Conservation (phyloP, 2,329 filamentous ascomycete species). For the Botryotinia calthae region DNA sequence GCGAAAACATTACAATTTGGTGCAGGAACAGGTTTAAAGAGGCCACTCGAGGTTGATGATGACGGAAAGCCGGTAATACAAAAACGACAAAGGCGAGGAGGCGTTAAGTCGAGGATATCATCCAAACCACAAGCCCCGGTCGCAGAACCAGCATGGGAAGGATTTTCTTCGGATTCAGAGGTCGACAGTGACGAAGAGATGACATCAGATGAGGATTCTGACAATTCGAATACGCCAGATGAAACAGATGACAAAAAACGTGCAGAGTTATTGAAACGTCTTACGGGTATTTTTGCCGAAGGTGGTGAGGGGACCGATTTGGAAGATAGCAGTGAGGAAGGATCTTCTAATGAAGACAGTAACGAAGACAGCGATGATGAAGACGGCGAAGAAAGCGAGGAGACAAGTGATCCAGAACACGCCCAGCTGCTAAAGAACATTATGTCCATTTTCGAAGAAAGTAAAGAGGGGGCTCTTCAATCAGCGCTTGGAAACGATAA, state of each 20-base stretch:
- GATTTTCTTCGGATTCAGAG: conserved; percentile 54
- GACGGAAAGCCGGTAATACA: conserved; percentile 75
- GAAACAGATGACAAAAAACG: background rate
- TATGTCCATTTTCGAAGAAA: conserved; percentile 12
- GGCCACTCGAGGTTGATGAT: conserved; percentile 77
- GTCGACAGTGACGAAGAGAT: conserved; percentile 40
- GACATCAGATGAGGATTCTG: conserved; percentile 40
- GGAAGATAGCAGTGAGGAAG: conserved; percentile 12
- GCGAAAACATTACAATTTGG: conserved; percentile 24
- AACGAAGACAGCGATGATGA: background rate
- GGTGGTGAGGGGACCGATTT: background rate
- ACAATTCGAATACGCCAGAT: conserved; percentile 33
- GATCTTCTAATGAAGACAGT: background rate
- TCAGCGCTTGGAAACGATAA: background rate
- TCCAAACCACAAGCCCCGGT: conserved; percentile 44
- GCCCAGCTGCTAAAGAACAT: conserved; percentile 8
- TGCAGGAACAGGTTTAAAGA: conserved; percentile 78
- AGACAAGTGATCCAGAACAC: conserved; percentile 3
- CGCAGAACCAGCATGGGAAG: conserved; percentile 58
- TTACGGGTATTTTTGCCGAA: conserved; percentile 11
- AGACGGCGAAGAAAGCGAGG: background rate
- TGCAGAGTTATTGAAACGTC: conserved; percentile 11
- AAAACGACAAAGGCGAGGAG: conserved; percentile 72
- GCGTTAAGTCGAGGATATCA: conserved; percentile 56
- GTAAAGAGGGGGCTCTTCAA: background rate